Percentiles rank a stretch among this genome's conserved stretches.
Conservation (phyloP, 1,284 basidiomycete species). For the Tilletiopsis washingtonensis region DNA sequence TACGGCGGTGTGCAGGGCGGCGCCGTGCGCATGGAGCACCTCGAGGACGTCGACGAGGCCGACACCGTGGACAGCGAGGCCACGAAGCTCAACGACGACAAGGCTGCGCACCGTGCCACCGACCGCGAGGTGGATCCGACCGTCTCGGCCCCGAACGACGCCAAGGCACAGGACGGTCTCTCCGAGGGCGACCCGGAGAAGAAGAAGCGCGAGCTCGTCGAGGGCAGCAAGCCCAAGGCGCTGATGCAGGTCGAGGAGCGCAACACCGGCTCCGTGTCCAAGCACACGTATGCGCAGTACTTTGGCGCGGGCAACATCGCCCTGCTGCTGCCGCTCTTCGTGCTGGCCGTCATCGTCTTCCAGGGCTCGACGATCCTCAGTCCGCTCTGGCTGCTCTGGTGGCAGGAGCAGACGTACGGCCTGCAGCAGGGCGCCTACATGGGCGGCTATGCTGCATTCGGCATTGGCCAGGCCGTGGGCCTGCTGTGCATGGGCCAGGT, state of each 20-base stretch:
- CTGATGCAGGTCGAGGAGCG: slow-evolving; percentile 51
- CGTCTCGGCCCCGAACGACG: slow-evolving; percentile 15
- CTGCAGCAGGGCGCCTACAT: slow-evolving; percentile 58
- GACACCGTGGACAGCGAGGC: slow-evolving; percentile 20
- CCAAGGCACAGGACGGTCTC: slow-evolving; percentile 16
- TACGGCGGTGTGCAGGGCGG: slow-evolving; percentile 51
- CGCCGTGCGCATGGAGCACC: neutral
- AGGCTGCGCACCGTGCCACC: slow-evolving; percentile 15
- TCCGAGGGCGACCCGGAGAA: neutral
- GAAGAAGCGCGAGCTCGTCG: neutral
- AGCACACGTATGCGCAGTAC: slow-evolving; percentile 58
- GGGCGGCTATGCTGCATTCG: slow-evolving; percentile 62
- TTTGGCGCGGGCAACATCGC: slow-evolving; percentile 58
- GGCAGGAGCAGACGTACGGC: slow-evolving; percentile 54
- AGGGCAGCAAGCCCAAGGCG: slow-evolving; percentile 49
- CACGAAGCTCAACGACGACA: slow-evolving; percentile 14
- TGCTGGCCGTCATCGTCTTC: slow-evolving; percentile 58
- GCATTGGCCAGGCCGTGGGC: slow-evolving; percentile 53
- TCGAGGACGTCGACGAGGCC: slow-evolving; percentile 22
- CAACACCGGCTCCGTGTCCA: slow-evolving; percentile 40
- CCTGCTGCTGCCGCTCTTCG: slow-evolving; percentile 57
- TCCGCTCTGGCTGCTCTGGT: slow-evolving; percentile 49
- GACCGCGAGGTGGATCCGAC: neutral
- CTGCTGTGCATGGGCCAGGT: slow-evolving; percentile 13
- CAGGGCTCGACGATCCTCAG: slow-evolving; percentile 55